Conservation (phyloP, 1,284 basidiomycete genomes). For the Cystobasidium sp. region DNA sequence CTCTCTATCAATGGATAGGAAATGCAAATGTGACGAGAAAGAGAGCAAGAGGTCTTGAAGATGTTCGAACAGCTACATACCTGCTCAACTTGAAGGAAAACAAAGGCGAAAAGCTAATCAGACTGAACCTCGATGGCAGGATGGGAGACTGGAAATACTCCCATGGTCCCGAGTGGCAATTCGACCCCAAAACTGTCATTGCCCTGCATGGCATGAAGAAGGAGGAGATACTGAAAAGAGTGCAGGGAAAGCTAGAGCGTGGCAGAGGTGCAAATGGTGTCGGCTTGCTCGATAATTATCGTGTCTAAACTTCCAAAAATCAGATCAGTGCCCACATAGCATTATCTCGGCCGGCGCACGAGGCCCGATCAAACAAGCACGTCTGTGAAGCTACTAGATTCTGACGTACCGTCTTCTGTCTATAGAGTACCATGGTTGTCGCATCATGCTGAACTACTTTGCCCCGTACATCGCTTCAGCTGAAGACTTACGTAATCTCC, state of each 20-base stretch:
- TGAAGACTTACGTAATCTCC: too few species aligned
- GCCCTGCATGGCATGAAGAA: slow-evolving; percentile 37
- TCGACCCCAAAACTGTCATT: slow-evolving; percentile 32
- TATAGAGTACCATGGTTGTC: too few species aligned
- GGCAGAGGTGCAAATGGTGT: not conserved
- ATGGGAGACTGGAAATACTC: slow-evolving; percentile 25
- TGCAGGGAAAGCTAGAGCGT: not conserved
- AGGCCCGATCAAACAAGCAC: too few species aligned
- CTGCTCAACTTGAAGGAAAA: slow-evolving; percentile 10
- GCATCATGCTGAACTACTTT: too few species aligned
- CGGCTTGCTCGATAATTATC: not conserved
- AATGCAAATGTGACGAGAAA: slow-evolving; percentile 18
- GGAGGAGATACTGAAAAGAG: slow-evolving; percentile 11
- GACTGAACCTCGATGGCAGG: slow-evolving; percentile 30
- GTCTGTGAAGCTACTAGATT: too few species aligned
- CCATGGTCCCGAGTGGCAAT: slow-evolving; percentile 3
- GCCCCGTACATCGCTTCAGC: too few species aligned
- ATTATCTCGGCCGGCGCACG: too few species aligned
- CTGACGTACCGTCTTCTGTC: too few species aligned
- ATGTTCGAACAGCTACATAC: slow-evolving; percentile 32
- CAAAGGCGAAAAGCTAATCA: slow-evolving; percentile 13
- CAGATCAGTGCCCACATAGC: too few species aligned
- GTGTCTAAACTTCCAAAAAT: too few species aligned
- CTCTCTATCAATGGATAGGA: slow-evolving; percentile 40
- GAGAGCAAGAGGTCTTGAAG: slow-evolving; percentile 27